Percentiles rank a stretch among this genome's conserved stretches.
These are phyloP conservation scores for Parietaria judaica DNA, from an alignment of 306 rosid species.

Conservation along the genomic window DNA sequence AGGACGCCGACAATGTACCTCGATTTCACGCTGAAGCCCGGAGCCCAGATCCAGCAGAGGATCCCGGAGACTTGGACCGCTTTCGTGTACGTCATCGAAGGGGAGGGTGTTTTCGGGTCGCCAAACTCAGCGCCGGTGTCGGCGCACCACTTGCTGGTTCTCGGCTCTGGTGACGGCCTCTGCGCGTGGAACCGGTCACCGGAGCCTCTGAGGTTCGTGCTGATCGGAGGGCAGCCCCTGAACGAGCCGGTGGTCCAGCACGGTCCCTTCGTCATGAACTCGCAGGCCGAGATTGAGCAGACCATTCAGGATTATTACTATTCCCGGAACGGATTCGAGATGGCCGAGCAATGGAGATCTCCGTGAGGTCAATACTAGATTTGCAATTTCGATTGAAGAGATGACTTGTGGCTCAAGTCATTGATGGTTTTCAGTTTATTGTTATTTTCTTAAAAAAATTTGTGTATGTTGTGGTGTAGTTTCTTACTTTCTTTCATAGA, in stretches of 20 bases:
- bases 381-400: slow-evolving; percentile 12
- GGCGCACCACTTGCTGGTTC: slow-evolving; percentile 56
- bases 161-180: slow-evolving; percentile 59
- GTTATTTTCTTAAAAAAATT: not conserved
- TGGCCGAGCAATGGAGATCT: slow-evolving; percentile 67
- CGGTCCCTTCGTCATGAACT: slow-evolving; percentile 96
- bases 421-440: slow-evolving; percentile 36
- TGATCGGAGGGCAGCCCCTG: slow-evolving; percentile 72
- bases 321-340: slow-evolving; percentile 71
- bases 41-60: slow-evolving; percentile 50
- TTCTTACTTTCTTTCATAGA: too few relatives aligned
- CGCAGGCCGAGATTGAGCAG: slow-evolving; percentile 72
- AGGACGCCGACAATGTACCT: slow-evolving; percentile 82
- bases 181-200: slow-evolving; percentile 82
- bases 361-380: slow-evolving; percentile 29
- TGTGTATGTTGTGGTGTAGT: too few relatives aligned
- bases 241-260: slow-evolving; percentile 78
- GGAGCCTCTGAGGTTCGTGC: slow-evolving; percentile 49
- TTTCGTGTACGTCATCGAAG: slow-evolving; percentile 72
- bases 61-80: slow-evolving; percentile 76
- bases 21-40: slow-evolving; percentile 56
- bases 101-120: slow-evolving; percentile 67
- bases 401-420: slow-evolving; percentile 31
- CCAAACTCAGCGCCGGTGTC: slow-evolving; percentile 32
- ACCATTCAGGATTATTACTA: slow-evolving; percentile 69